These are phyloP conservation scores for Malbranchea zuffiana DNA, from an alignment of 2,329 filamentous ascomycete genomes.

Conservation along the genomic window DNA sequence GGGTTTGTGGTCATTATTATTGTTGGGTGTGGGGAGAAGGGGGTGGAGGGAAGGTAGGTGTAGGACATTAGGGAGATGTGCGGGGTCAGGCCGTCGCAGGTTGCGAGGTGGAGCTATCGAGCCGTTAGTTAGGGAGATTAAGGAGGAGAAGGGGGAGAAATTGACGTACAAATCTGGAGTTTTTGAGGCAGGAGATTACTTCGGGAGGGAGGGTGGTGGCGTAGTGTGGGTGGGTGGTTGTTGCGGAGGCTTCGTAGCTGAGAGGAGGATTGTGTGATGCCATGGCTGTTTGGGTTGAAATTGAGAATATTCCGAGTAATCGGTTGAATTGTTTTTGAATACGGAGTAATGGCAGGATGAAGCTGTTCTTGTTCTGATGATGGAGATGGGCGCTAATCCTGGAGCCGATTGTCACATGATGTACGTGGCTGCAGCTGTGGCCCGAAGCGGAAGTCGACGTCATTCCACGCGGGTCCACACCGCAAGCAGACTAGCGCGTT, in stretches of 20 bases:
- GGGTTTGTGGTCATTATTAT: slow-evolving; percentile 90
- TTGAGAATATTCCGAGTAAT: not conserved
- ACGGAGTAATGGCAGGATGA: not conserved
- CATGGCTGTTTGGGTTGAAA: slow-evolving; percentile 23
- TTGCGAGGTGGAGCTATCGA: slow-evolving; percentile 81
- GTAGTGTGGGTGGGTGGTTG: slow-evolving; percentile 58
- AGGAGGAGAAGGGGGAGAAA: slow-evolving; percentile 13
- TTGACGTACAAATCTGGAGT: slow-evolving; percentile 76
- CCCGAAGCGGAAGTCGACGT: not conserved
- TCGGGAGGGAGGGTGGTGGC: slow-evolving; percentile 65
- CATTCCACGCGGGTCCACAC: not conserved
- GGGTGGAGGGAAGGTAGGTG: slow-evolving; percentile 79
- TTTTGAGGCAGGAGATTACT: slow-evolving; percentile 82
- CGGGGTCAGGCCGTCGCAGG: slow-evolving; percentile 68
- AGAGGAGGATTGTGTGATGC: slow-evolving; percentile 53
- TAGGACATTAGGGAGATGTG: slow-evolving; percentile 99
- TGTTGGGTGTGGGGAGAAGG: slow-evolving; percentile 58
- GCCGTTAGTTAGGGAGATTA: slow-evolving; percentile 7
- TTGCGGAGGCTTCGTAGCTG: slow-evolving; percentile 64
- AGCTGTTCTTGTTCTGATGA: not conserved
- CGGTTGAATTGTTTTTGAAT: not conserved
- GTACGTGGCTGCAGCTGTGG: not conserved
- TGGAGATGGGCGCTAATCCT: not conserved
- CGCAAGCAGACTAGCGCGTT: slow-evolving; percentile 4
- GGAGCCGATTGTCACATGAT: not conserved